These are phyloP conservation scores for Orbilia javanica DNA, from an alignment of 2,329 filamentous ascomycete species.

Conservation along the genomic window DNA sequence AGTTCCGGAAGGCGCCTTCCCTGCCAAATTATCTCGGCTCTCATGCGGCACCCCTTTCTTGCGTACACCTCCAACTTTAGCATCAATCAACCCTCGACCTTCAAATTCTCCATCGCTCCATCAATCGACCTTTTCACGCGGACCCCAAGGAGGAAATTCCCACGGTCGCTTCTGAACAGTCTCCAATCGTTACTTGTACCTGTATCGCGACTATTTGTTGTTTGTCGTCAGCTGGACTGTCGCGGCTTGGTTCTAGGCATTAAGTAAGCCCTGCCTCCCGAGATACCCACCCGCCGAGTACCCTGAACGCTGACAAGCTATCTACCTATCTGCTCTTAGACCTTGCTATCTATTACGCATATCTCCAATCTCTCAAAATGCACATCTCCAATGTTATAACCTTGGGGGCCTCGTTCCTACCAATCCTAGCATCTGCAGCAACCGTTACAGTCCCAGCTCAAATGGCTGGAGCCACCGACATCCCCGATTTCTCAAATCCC, in stretches of 20 bases:
- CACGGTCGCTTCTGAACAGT: slow-evolving; percentile 50
- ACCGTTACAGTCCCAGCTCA: slow-evolving; percentile 4
- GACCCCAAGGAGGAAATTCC: background rate
- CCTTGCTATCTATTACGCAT: slow-evolving; percentile 6
- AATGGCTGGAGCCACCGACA: slow-evolving; percentile 33
- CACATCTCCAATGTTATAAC: slow-evolving; percentile 34
- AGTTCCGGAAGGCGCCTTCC: slow-evolving; percentile 11
- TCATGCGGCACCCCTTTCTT: slow-evolving; percentile 50
- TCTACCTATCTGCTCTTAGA: background rate
- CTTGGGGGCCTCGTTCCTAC: slow-evolving; percentile 34
- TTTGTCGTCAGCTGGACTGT: slow-evolving; percentile 56
- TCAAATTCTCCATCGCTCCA: slow-evolving; percentile 16
- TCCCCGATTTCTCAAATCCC: slow-evolving; percentile 54
- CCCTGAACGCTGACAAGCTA: slow-evolving; percentile 10
- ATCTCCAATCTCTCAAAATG: slow-evolving; percentile 33
- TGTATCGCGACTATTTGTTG: slow-evolving; percentile 23
- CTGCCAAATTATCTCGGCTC: slow-evolving; percentile 27
- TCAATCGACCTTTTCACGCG: background rate
- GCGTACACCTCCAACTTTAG: slow-evolving; percentile 28
- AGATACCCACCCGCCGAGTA: background rate
- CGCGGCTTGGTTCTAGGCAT: slow-evolving; percentile 15
- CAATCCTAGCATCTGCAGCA: slow-evolving; percentile 31
- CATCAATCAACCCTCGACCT: slow-evolving; percentile 13
- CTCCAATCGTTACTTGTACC: slow-evolving; percentile 26
- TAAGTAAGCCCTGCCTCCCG: slow-evolving; percentile 8